Percentiles rank a stretch among this genome's conserved stretches.
Evolutionary conservation across 2,329 filamentous ascomycete species (phyloP).

Genomic region (Cryphonectria nitschkei): DNA sequence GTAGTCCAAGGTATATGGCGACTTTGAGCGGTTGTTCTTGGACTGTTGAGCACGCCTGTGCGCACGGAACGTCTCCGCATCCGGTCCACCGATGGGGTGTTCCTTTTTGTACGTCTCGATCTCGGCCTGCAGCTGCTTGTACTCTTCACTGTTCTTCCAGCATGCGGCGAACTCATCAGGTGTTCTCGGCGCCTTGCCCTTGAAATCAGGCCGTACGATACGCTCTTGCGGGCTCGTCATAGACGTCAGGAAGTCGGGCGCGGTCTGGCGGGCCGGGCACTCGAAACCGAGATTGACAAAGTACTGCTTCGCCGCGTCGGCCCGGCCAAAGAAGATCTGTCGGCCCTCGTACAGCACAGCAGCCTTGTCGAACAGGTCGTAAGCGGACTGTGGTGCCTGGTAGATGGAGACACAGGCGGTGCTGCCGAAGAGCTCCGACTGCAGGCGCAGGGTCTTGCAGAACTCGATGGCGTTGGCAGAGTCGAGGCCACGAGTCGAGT

Average conservation of each 20-base stretch:
- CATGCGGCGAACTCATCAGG: conserved; percentile 63
- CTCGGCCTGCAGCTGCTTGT: conserved; percentile 54
- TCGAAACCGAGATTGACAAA: conserved; percentile 70
- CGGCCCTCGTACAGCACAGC: conserved; percentile 62
- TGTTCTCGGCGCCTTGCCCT: conserved; percentile 60
- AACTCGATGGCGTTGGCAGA: conserved; percentile 78
- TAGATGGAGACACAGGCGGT: conserved; percentile 76
- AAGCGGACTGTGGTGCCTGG: conserved; percentile 67
- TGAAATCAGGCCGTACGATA: conserved; percentile 57
- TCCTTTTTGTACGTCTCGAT: conserved; percentile 58
- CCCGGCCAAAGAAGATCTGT: conserved; percentile 66
- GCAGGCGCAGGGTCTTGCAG: conserved; percentile 69
- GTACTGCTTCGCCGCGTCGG: conserved; percentile 64
- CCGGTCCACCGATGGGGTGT: conserved; percentile 59
- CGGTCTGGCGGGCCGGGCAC: conserved; percentile 68
- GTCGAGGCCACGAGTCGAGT: conserved; percentile 74
- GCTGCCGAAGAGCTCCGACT: conserved; percentile 67
- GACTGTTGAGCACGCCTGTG: conserved; percentile 59
- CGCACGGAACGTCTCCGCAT: conserved; percentile 60
- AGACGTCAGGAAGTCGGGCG: conserved; percentile 73
- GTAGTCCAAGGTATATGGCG: conserved; percentile 83
- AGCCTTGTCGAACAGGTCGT: conserved; percentile 66
- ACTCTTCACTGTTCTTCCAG: conserved; percentile 61
- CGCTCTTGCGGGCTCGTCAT: conserved; percentile 66
- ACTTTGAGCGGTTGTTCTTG: conserved; percentile 64